Percentiles rank a stretch among this genome's conserved stretches.
phyloP scores from a whole-genome alignment of 2,329 filamentous ascomycete species.

The Trichoderma arundinaceum region DNA sequence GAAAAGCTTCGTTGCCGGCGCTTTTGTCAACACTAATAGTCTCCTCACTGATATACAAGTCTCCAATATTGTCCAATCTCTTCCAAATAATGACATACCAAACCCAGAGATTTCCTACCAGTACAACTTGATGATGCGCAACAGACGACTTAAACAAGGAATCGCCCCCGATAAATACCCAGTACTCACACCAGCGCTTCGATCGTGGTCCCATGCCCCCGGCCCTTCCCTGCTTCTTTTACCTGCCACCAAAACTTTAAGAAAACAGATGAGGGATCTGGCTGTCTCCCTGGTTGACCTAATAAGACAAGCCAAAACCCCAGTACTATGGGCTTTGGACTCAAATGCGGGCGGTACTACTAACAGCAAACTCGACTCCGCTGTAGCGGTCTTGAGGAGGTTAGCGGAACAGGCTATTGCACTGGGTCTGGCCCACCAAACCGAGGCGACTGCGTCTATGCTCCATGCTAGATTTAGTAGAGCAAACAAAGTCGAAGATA shows the following conservation, averaged over 20 bases:
- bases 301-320: not conserved
- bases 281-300: not conserved
- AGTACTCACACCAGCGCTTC: not conserved
- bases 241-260: not conserved
- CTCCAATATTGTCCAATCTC: not conserved
- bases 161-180: not conserved
- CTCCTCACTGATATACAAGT: not conserved
- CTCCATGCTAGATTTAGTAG: constrained; percentile 5
- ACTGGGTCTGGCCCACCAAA: not conserved
- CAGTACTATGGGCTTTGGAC: not conserved
- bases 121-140: not conserved
- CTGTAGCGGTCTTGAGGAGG: not conserved
- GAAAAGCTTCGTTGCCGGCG: not conserved
- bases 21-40: not conserved
- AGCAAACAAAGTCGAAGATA: not conserved
- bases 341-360: not conserved
- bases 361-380: not conserved
- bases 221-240: constrained; percentile 1
- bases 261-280: not conserved
- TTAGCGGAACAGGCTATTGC: not conserved
- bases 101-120: not conserved
- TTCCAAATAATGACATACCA: not conserved
- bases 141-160: not conserved
- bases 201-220: not conserved
- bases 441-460: not conserved